These are phyloP conservation scores for Leishmania tarentolae DNA, from an alignment of 208 protist species.

Conservation along the genomic window DNA sequence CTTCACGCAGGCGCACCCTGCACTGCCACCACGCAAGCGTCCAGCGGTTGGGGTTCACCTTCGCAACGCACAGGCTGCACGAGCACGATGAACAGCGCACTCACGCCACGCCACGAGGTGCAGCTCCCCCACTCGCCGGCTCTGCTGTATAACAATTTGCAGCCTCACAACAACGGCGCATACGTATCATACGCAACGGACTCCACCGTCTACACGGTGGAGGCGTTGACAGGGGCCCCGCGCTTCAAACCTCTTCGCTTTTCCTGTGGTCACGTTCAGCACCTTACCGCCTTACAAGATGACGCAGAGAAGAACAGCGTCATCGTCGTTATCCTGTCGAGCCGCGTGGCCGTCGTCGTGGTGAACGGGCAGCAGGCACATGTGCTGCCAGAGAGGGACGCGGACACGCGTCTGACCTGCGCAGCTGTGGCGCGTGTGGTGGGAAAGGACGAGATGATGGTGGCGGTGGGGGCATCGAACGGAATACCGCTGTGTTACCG, in stretches of 20 bases:
- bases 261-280: background rate
- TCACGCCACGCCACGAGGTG: slow-evolving; percentile 13
- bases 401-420: background rate
- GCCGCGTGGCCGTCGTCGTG: slow-evolving; percentile 5
- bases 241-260: slow-evolving; percentile 26
- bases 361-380: slow-evolving; percentile 28
- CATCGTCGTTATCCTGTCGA: slow-evolving; percentile 16
- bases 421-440: slow-evolving; percentile 5
- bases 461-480: slow-evolving; percentile 16
- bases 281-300: slow-evolving; percentile 12
- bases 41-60: background rate
- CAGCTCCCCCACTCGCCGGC: slow-evolving; percentile 20
- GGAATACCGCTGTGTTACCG: background rate
- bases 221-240: slow-evolving; percentile 23
- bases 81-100: background rate
- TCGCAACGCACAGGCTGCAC: background rate
- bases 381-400: background rate
- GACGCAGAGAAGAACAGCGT: slow-evolving; percentile 13
- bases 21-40: background rate
- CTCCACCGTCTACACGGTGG: slow-evolving; percentile 30
- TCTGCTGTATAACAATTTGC: slow-evolving; percentile 57
- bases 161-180: slow-evolving; percentile 24
- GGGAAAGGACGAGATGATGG: slow-evolving; percentile 7
- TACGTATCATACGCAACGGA: slow-evolving; percentile 30
- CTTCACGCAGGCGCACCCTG: background rate